Base-by-base conservation (phyloP, 2,329 filamentous ascomycete species). In the Pestalotiopsis sp. region DNA sequence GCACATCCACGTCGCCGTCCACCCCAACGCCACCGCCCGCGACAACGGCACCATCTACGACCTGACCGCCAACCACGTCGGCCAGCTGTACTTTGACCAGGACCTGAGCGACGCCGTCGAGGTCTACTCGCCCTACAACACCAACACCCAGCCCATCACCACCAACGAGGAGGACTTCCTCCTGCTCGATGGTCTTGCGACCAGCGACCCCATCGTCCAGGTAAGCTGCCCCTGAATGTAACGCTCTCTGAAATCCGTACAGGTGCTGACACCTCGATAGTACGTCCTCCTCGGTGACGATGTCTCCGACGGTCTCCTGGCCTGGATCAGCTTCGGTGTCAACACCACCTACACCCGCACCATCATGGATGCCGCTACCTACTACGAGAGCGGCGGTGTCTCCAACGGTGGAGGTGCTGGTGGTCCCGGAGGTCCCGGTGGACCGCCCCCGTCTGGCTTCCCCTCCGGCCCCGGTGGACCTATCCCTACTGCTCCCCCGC, bases 31-130 rank as follows among this genome's bases (percentile, higher is more conserved):
- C 17, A 80, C 77, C 1, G 69, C 76, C 38, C 71, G 74, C 45
- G 59, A 74, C n/a, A 85, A 85, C 74, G 73, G 85, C 74, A 86
- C 85, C 68, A 86, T 87, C 23, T n/a, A 31, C 36, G 59, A 63
- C 71, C 77, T 78, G 56, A 85, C 83, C 69, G 82, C 83, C 17
- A 82, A 79, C 64, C 89, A 92, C 78, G 83, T 91, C 57, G 90
- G 90, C 23, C 90, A 92, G 77, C 75, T 90, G 65, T 92, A 89
- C 83, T 89, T 90, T 75, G 88, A 91, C 76, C 86, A 91, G 75
- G 81, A 83, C 70, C 84, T 92, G 11, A 84, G 88, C 72, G 73
- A 74, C 31, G 70, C 17, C 3, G 58, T 67, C 25, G 66, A 67
- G 59, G 14, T 17, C 17, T 49, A 39, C 14, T 20, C 14, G 7